A percentile compares a stretch with the other conserved stretches of the same genome.
phyloP scores from a whole-genome alignment of 2,329 filamentous ascomycete species.

The Aspergillus floridensis region DNA sequence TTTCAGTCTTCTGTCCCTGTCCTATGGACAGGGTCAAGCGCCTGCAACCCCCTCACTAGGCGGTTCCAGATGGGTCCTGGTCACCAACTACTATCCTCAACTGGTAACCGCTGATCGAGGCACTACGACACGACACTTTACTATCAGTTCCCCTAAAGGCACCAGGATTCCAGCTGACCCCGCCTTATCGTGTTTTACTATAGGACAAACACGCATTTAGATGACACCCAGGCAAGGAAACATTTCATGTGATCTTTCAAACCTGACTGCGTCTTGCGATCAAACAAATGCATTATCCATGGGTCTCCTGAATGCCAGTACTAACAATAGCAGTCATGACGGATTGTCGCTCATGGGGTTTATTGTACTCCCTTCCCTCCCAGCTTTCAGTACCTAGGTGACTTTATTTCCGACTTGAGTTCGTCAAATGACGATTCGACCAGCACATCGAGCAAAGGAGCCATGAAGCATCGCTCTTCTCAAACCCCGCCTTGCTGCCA shows the following conservation, averaged over 20 bases:
- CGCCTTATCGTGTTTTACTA: neutral
- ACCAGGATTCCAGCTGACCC: neutral
- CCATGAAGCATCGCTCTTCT: constrained; percentile 1
- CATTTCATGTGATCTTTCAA: constrained; percentile 2
- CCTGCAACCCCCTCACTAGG: neutral
- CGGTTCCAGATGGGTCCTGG: neutral
- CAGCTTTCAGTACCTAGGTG: neutral
- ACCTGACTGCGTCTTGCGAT: neutral
- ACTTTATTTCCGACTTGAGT: constrained; percentile 1
- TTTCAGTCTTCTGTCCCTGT: constrained; percentile 1
- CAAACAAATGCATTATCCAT: neutral
- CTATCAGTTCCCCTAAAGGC: neutral
- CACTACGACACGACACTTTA: neutral
- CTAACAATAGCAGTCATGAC: neutral
- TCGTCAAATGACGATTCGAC: constrained; percentile 12
- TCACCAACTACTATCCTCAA: neutral
- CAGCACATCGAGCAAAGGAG: constrained; percentile 4
- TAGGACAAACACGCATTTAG: neutral
- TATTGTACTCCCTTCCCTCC: neutral
- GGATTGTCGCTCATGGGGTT: neutral
- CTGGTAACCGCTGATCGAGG: neutral
- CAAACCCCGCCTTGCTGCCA: constrained; percentile 2
- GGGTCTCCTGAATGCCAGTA: neutral
- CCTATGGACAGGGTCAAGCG: constrained; percentile 9
- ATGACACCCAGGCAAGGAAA: neutral